Evolutionary conservation across 129 eudicot genomes (phyloP).

Genomic region (Flaveria trinervia): DNA sequence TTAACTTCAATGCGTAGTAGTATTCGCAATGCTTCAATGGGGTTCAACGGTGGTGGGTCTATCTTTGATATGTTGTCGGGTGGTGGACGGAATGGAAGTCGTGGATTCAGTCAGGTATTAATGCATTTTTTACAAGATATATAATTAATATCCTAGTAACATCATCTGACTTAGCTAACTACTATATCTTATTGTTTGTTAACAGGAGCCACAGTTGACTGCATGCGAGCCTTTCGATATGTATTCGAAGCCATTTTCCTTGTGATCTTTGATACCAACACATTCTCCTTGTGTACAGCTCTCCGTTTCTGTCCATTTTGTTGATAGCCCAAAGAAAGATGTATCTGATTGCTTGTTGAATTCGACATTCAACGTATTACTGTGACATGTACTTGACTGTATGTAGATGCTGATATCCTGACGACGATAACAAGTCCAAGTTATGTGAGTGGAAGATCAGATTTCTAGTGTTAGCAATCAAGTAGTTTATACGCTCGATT

Average conservation of each 20-base stretch:
- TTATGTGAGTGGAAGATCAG: not conserved
- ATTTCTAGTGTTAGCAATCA: not conserved
- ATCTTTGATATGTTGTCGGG: conserved; percentile 62
- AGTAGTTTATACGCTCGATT: no score
- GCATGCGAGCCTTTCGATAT: conserved; percentile 71
- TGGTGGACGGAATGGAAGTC: conserved; percentile 45
- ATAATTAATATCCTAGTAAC: not conserved
- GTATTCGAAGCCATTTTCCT: conserved; percentile 71
- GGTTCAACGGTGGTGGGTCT: conserved; percentile 39
- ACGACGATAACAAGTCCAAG: not conserved
- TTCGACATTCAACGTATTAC: not conserved
- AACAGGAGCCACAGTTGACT: conserved; percentile 84
- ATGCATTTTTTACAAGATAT: not conserved
- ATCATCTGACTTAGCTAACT: not conserved
- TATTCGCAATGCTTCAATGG: conserved; percentile 48
- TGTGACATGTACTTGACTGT: not conserved
- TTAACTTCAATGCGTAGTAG: conserved; percentile 75
- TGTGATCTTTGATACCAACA: conserved; percentile 35
- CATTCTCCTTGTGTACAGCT: conserved; percentile 29
- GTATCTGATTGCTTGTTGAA: not conserved
- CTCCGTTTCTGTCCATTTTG: no score
- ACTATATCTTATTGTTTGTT: not conserved
- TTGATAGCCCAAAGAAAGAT: no score
- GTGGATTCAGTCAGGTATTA: conserved; percentile 59
- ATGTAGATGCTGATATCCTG: conserved; percentile 1